These are phyloP conservation scores for Patellaria atrata DNA, from an alignment of 495 filamentous ascomycete species.

Conservation along the genomic window DNA sequence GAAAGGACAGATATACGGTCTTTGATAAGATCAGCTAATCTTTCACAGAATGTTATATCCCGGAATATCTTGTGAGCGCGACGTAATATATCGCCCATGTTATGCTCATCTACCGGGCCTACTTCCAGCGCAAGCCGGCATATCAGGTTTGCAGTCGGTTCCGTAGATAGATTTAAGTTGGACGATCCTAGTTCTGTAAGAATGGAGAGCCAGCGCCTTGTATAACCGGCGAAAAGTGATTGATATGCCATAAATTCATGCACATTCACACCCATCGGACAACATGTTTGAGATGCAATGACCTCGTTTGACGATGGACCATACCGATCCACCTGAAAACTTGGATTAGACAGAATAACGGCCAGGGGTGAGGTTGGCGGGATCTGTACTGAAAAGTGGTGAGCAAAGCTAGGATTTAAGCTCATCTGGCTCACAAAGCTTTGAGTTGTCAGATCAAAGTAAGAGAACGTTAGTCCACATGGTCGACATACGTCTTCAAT, in stretches of 20 bases:
- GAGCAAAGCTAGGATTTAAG: conserved; percentile 19
- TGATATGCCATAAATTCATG: conserved; percentile 40
- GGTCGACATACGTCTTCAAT: conserved; percentile 21
- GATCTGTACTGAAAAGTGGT: conserved; percentile 20
- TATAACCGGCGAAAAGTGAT: conserved; percentile 30
- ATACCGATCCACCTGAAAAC: conserved; percentile 17
- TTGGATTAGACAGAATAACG: conserved; percentile 7
- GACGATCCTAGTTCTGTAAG: conserved; percentile 37
- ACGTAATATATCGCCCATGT: conserved; percentile 24
- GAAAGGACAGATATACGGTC: conserved; percentile 28
- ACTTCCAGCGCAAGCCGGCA: conserved; percentile 32
- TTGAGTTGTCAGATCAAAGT: conserved; percentile 20
- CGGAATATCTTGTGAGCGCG: conserved; percentile 32
- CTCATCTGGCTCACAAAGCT: conserved; percentile 17
- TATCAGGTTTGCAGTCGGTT: conserved; percentile 30
- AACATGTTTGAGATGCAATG: conserved; percentile 38
- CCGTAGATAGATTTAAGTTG: conserved; percentile 39
- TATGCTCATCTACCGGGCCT: conserved; percentile 34
- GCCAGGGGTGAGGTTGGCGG: conserved; percentile 18
- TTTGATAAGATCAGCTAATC: conserved; percentile 30
- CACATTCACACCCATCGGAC: conserved; percentile 31
- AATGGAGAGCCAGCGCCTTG: conserved; percentile 35
- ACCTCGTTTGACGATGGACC: conserved; percentile 41
- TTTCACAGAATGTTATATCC: conserved; percentile 31
- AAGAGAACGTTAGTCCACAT: conserved; percentile 21